Evolutionary conservation across 768 basidiomycete genomes (phyloP), one percentile per base, ranked within the genome.

Genomic region (Kockovaella imperatae): DNA sequence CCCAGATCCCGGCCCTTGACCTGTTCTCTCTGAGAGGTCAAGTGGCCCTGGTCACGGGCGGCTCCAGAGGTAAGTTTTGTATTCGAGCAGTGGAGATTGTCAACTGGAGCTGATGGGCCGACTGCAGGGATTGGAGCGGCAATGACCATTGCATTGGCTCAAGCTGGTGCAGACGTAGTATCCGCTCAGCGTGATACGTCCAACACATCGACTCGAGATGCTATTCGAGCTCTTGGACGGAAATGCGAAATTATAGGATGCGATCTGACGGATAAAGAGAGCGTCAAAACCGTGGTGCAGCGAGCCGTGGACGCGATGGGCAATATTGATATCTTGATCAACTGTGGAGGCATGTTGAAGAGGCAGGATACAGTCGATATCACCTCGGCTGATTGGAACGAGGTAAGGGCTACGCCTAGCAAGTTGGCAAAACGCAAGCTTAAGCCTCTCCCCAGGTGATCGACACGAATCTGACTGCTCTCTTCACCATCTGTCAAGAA

Each of bases 401-500:
- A 82, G 63, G 82, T 83, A 64, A 47, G 55, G 30, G 6, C 20
- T 14, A 36, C 11, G n/a, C 13, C 26, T 13, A 21, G 2, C 28
- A 7, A 20, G 3, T 17, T 5, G 10, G 10, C 10, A 17, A 10
- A 10, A 32, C 17, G 31, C 17, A 10, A 38, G 21, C 36, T 20
- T 38, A 38, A 20, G 10, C 36, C 10, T 10, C 18, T 8, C 36
- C 21, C 21, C 59, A 87, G 86, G 86, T 88, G 5, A 75, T 89
- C 52, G 77, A 84, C 59, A 78, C 86, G 56, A 93, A 93, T 75
- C 80, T 93, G 63, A 87, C 86, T 69, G 79, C 86, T 6, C 80
- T 78, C 53, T 93, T 83, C 78, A 75, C 86, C 29, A 80, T 90
- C 50, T 81, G 79, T 20, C 86, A 84, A 72, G 83, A 83, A 31